These are phyloP conservation scores for Aureobasidium vineae DNA, from an alignment of 2,329 filamentous ascomycete species.

Conservation along the genomic window DNA sequence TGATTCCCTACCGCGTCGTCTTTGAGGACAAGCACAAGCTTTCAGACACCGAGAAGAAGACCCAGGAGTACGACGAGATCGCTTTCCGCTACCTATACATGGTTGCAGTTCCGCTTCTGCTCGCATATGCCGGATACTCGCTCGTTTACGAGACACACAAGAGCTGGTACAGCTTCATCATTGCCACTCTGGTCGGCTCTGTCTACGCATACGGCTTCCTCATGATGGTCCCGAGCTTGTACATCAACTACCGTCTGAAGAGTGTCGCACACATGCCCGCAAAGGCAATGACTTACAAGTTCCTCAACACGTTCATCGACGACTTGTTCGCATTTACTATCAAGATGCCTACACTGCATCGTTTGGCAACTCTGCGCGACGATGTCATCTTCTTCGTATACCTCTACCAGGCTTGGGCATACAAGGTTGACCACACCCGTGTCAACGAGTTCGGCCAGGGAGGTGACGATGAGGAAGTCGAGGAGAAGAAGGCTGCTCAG, in stretches of 20 bases:
- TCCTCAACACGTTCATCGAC: constrained; percentile 98
- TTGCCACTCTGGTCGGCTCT: constrained; percentile 89
- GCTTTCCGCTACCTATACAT: constrained; percentile 98
- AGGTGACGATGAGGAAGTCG: constrained; percentile 71
- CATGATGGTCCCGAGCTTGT: constrained; percentile 97
- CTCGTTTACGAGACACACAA: constrained; percentile 93
- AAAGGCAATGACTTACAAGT: constrained; percentile 97
- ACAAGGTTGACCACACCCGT: constrained; percentile 84
- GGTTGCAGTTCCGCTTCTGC: constrained; percentile 79
- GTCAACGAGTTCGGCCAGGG: constrained; percentile 99
- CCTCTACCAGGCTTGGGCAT: constrained; percentile 89
- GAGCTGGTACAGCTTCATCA: constrained; percentile 96
- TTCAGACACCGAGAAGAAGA: constrained; percentile 93
- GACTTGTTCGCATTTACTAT: constrained; percentile 98
- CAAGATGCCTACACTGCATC: constrained; percentile 95
- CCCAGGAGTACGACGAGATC: constrained; percentile 96
- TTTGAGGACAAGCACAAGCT: constrained; percentile 98
- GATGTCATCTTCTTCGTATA: constrained; percentile 99
- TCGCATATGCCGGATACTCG: constrained; percentile 88
- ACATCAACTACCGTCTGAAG: constrained; percentile 98
- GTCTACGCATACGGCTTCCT: constrained; percentile 98
- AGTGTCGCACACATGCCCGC: constrained; percentile 92
- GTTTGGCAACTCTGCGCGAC: constrained; percentile 86
- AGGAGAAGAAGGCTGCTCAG: constrained; percentile 49
- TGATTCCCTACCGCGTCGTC: constrained; percentile 73